Evolutionary conservation across 306 rosid species (phyloP), one percentile per base, ranked within the genome.

Genomic region (Fragaria vesca): DNA sequence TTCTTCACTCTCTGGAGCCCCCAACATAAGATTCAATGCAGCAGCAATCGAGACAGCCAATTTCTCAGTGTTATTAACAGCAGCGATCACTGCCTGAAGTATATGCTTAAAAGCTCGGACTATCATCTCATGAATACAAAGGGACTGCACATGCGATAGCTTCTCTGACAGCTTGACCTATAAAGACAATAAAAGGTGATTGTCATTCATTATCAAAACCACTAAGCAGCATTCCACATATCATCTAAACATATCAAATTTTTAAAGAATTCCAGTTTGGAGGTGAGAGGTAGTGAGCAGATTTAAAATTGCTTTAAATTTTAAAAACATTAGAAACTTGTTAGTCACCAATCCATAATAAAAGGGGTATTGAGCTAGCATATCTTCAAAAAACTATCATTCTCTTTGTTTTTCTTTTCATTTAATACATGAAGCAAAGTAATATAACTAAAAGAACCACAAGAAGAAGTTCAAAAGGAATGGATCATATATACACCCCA

Each of bases 101-200:
- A 95, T 86, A 87, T 95, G 99, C 91, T 95, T 95, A 82, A 91
- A 93, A 70, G 99, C 99, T 80, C 99, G 91, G 78, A 91, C 96
- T 78, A 93, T 90, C 99, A 95, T 95, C 81, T 95, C 99, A 85
- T 95, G 99, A 78, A 95, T 86, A 79, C 98, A 93, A 68, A 95
- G 97, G 74, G 99, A 91, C 77, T 95, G 99, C 74, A 95, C 97
- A 66, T 95, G 99, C 4, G 98, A 90, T 60, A 95, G 87, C 82
- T 95, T 95, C 81, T 89, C 98, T 12, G 98, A 92, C 83, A 95
- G 97, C 87, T 92, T 95, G 81, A 95, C 97, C 98, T 95, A 71
- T 55, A 87, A 83, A 74, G 48, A 85, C 86, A 79, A 28, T 54
- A 76, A 82, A 72, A 67, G 40, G 66, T 15, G 77, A 68, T 52